Evolutionary conservation across 805 yeast species (phyloP).

Genomic region (Sugiyamaella smithiae): DNA sequence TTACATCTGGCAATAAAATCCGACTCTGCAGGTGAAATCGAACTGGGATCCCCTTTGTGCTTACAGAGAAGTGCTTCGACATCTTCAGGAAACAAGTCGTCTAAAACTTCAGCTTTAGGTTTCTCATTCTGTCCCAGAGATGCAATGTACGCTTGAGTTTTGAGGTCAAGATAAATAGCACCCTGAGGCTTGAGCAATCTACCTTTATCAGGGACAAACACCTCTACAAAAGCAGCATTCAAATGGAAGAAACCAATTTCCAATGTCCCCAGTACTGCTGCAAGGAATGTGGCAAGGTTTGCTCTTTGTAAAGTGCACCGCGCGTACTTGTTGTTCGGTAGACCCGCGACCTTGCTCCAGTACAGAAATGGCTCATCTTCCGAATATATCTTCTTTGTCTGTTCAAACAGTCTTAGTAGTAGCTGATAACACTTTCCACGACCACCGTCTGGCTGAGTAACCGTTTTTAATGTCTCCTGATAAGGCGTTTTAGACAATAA

Average conservation of each 20-base stretch:
- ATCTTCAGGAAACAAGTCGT: constrained; percentile 70
- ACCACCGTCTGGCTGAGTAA: constrained; percentile 63
- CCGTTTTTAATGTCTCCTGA: constrained; percentile 68
- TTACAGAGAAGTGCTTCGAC: constrained; percentile 45
- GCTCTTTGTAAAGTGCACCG: constrained; percentile 71
- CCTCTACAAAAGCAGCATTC: constrained; percentile 79
- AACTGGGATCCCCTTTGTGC: constrained; percentile 29
- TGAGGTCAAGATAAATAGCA: constrained; percentile 74
- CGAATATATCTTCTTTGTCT: constrained; percentile 64
- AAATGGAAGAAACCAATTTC: constrained; percentile 86
- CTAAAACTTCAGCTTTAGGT: constrained; percentile 62
- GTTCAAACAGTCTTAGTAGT: constrained; percentile 72
- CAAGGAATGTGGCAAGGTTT: constrained; percentile 80
- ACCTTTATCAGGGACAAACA: constrained; percentile 72
- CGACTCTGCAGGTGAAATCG: constrained; percentile 67
- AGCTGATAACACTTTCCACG: constrained; percentile 59
- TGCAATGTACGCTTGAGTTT: constrained; percentile 92
- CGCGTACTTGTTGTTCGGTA: constrained; percentile 33
- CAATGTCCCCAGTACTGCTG: constrained; percentile 81
- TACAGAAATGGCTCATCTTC: constrained; percentile 72
- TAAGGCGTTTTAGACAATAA: constrained; percentile 67
- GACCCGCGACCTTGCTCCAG: constrained; percentile 52
- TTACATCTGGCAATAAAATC: constrained; percentile 77
- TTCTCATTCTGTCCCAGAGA: constrained; percentile 65
- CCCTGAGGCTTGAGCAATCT: constrained; percentile 79